A percentile compares a stretch with the other conserved stretches of the same genome.
Evolutionary conservation across 768 basidiomycete genomes (phyloP).

Genomic region (Podaxis carcinomalis): DNA sequence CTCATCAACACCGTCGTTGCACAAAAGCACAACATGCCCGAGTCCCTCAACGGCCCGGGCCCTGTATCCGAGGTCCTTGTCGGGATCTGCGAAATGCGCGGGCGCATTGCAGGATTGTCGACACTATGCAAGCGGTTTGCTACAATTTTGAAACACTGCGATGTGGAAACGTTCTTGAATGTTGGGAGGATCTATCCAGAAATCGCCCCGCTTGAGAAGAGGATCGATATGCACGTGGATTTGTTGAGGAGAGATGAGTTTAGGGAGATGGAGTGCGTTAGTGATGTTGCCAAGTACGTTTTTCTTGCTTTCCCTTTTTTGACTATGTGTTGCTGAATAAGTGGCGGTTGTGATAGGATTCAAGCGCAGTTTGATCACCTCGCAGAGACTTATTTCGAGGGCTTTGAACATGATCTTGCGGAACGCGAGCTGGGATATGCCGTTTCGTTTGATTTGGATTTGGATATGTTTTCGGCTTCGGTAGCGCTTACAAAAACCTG

Average conservation of each 20-base stretch:
- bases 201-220: constrained; percentile 83
- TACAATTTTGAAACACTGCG: constrained; percentile 73
- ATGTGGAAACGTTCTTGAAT: constrained; percentile 81
- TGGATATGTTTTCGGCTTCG: constrained; percentile 92
- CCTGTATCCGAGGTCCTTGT: constrained; percentile 82
- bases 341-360: constrained; percentile 48
- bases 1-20: constrained; percentile 81
- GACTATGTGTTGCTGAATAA: not conserved
- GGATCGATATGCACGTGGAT: constrained; percentile 89
- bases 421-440: constrained; percentile 87
- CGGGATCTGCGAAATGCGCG: constrained; percentile 95
- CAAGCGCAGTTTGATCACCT: constrained; percentile 93
- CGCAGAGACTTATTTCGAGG: constrained; percentile 79
- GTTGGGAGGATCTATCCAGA: constrained; percentile 83
- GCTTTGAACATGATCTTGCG: constrained; percentile 81
- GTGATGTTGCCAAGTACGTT: constrained; percentile 80
- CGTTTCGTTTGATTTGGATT: constrained; percentile 79
- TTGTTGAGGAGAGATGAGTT: constrained; percentile 85
- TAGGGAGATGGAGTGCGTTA: constrained; percentile 89
- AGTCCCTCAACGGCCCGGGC: constrained; percentile 76
- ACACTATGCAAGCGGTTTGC: constrained; percentile 89
- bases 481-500: constrained; percentile 88
- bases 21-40: constrained; percentile 79
- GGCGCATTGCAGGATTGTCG: constrained; percentile 75
- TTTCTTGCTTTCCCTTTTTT: not conserved